These are phyloP conservation scores for Suillus bovinus DNA, from an alignment of 768 basidiomycete genomes.

Conservation along the genomic window DNA sequence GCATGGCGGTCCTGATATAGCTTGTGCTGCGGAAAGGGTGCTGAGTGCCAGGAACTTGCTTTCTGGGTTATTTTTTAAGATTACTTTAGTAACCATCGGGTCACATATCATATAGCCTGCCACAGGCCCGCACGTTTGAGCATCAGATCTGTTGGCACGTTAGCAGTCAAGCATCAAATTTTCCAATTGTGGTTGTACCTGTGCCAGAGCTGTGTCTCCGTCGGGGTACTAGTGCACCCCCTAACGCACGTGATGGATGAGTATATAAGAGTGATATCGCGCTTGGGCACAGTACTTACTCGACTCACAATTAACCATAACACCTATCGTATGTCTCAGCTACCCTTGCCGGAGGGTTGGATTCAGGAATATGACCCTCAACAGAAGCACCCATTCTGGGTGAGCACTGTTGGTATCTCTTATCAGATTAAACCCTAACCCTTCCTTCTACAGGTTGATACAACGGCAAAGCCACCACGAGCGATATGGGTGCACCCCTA, in stretches of 20 bases:
- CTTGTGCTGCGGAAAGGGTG: not conserved
- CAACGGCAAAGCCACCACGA: conserved; percentile 58
- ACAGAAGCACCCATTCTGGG: conserved; percentile 51
- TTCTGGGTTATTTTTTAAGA: too few relatives aligned
- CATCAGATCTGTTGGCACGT: not conserved
- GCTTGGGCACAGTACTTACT: not conserved
- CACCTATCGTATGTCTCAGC: conserved; percentile 18
- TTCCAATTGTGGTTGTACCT: not conserved
- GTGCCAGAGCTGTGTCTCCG: not conserved
- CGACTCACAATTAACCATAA: not conserved
- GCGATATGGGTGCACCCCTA: conserved; percentile 74
- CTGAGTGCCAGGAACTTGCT: not conserved
- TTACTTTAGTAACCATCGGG: too few relatives aligned
- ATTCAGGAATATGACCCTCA: conserved; percentile 45
- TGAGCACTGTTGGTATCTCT: conserved; percentile 18
- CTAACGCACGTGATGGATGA: not conserved
- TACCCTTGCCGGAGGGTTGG: conserved; percentile 59
- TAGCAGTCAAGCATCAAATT: not conserved
- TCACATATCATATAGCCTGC: too few relatives aligned
- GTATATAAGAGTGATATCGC: not conserved
- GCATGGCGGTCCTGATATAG: not conserved
- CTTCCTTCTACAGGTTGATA: conserved; percentile 54
- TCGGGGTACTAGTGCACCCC: not conserved
- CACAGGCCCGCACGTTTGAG: too few relatives aligned
- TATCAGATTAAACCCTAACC: not conserved